Percentiles rank a stretch among this genome's conserved stretches.
phyloP scores from a whole-genome alignment of 345 rosid genomes.

The Boechera retrofracta region DNA sequence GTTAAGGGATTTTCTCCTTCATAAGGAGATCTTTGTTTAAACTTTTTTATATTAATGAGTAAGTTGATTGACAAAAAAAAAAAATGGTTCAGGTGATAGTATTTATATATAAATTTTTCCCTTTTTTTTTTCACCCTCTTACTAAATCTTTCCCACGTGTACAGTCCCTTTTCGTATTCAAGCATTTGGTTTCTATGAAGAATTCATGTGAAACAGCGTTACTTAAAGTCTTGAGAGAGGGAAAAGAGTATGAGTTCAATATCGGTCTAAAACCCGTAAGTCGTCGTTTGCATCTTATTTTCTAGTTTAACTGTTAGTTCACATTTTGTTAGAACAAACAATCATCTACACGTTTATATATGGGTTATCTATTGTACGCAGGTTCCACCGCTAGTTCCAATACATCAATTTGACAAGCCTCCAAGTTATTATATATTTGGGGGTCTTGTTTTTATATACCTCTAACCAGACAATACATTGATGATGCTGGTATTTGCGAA shows the following conservation, averaged over 20 bases:
- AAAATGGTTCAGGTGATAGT: conserved; percentile 64
- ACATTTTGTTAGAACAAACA: background rate
- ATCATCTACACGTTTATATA: too few species aligned
- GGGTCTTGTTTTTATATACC: conserved; percentile 16
- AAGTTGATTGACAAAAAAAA: conserved; percentile 12
- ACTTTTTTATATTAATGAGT: too few species aligned
- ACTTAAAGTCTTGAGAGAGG: conserved; percentile 61
- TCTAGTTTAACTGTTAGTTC: background rate
- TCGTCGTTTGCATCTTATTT: background rate
- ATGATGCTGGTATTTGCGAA: background rate
- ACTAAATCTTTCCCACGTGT: background rate
- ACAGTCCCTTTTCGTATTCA: conserved; percentile 42
- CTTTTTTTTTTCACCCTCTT: background rate
- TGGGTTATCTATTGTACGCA: background rate
- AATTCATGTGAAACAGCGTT: conserved; percentile 61
- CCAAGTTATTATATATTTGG: conserved; percentile 12
- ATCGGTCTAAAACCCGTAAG: conserved; percentile 61
- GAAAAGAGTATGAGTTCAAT: conserved; percentile 57
- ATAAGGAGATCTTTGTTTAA: too few species aligned
- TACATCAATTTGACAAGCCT: background rate
- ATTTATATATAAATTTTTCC: background rate
- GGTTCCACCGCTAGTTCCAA: background rate
- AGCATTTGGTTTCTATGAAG: conserved; percentile 79
- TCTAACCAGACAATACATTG: conserved; percentile 7
- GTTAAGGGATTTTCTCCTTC: too few species aligned